A percentile compares a stretch with the other conserved stretches of the same genome.
Evolutionary conservation across 192 early-diverging fungal genomes (phyloP).

Genomic region (Dissophora globulifera): DNA sequence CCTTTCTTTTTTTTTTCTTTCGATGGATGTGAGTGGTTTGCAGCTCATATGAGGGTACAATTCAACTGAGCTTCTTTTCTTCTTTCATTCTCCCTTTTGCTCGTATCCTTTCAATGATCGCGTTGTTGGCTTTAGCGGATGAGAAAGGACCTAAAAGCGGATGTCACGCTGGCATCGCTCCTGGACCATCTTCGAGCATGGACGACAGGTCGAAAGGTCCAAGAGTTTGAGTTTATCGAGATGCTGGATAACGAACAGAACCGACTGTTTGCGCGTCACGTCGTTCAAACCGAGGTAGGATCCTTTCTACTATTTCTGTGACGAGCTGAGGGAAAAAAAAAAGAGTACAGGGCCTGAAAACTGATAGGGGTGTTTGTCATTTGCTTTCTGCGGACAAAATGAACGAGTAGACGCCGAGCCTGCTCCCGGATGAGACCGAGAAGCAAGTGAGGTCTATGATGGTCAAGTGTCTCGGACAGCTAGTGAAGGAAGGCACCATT

Average conservation of each 20-base stretch:
- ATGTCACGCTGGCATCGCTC: background rate
- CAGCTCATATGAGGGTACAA: background rate
- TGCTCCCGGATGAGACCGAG: background rate
- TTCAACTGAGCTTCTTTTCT: background rate
- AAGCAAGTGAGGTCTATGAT: too few species aligned
- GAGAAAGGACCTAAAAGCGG: background rate
- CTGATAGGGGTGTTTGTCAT: too few species aligned
- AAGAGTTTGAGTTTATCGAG: constrained; percentile 20
- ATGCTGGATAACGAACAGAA: constrained; percentile 11
- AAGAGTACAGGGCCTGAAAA: too few species aligned
- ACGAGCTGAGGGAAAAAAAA: background rate
- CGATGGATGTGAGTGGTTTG: background rate
- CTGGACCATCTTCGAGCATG: constrained; percentile 2
- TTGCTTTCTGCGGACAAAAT: constrained; percentile 11
- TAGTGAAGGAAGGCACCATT: constrained; percentile 2
- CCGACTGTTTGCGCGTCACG: background rate
- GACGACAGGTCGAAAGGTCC: background rate
- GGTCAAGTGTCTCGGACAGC: background rate
- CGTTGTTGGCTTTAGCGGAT: background rate
- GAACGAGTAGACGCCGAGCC: constrained; percentile 3
- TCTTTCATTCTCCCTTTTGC: background rate
- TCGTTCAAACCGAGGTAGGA: background rate
- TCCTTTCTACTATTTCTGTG: background rate
- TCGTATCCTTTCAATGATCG: background rate
- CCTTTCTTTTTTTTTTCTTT: background rate